Conservation (phyloP, 2,329 filamentous ascomycete genomes). For the Beauveria australis region DNA sequence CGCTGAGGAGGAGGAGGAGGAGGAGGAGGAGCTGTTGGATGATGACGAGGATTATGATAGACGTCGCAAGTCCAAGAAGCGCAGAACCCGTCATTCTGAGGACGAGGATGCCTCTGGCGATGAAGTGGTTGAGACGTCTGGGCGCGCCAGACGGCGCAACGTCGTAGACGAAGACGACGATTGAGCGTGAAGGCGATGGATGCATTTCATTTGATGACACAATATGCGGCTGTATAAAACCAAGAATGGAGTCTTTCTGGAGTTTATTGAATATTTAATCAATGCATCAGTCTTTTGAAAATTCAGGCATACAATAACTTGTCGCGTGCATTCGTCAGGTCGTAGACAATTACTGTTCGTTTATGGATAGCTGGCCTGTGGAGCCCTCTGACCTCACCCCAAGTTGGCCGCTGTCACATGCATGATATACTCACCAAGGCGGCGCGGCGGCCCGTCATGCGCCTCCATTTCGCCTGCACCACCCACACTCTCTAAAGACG, state of each 20-base stretch:
- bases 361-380: background rate
- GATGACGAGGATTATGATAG: constrained; percentile 43
- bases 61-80: constrained; percentile 38
- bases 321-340: background rate
- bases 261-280: constrained; percentile 14
- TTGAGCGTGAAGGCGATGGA: constrained; percentile 20
- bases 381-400: constrained; percentile 1
- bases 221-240: background rate
- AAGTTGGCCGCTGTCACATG: constrained; percentile 4
- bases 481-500: background rate
- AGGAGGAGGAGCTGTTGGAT: constrained; percentile 43
- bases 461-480: constrained; percentile 1
- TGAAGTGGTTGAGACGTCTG: constrained; percentile 34
- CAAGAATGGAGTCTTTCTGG: constrained; percentile 13
- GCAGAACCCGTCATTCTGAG: constrained; percentile 41
- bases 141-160: constrained; percentile 44
- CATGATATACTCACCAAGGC: background rate
- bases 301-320: too few species aligned
- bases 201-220: background rate
- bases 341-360: background rate
- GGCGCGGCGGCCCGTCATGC: constrained; percentile 6
- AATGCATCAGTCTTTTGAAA: background rate
- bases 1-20: constrained; percentile 58
- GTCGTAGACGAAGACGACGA: constrained; percentile 56
- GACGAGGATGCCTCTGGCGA: constrained; percentile 47